Evolutionary conservation across 2,329 filamentous ascomycete genomes (phyloP).

Genomic region (Hirsutella minnesotensis): DNA sequence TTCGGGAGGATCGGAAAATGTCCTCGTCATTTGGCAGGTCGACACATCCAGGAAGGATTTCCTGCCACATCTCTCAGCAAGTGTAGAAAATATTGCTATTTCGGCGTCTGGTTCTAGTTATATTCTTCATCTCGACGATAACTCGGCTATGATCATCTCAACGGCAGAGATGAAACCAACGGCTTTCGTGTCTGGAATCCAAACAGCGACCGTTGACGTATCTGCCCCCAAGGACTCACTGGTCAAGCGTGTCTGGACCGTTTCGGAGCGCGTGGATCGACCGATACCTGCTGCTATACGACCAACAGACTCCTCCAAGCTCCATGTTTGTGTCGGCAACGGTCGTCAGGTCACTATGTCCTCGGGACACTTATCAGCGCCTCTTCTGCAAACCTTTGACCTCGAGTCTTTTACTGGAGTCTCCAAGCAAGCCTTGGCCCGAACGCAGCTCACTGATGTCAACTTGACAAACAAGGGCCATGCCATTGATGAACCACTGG

Average conservation of each 20-base stretch:
- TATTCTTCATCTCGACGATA: slow-evolving; percentile 76
- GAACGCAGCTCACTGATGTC: slow-evolving; percentile 75
- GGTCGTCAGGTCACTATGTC: slow-evolving; percentile 45
- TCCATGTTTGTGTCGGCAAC: slow-evolving; percentile 57
- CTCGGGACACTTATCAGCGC: slow-evolving; percentile 34
- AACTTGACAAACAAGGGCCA: slow-evolving; percentile 63
- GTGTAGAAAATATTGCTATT: slow-evolving; percentile 74
- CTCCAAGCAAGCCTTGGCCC: slow-evolving; percentile 75
- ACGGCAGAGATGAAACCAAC: slow-evolving; percentile 81
- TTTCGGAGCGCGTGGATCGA: slow-evolving; percentile 28
- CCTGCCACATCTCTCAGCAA: slow-evolving; percentile 79
- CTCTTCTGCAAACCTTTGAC: slow-evolving; percentile 73
- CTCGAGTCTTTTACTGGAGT: slow-evolving; percentile 67
- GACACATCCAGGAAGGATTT: slow-evolving; percentile 74
- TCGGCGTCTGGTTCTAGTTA: slow-evolving; percentile 74
- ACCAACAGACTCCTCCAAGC: slow-evolving; percentile 47
- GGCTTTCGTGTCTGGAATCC: slow-evolving; percentile 73
- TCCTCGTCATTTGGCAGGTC: slow-evolving; percentile 85
- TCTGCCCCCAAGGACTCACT: slow-evolving; percentile 38
- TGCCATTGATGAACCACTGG: slow-evolving; percentile 63
- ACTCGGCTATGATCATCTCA: slow-evolving; percentile 81
- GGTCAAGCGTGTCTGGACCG: slow-evolving; percentile 38
- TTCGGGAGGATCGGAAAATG: slow-evolving; percentile 83
- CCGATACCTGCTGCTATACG: slow-evolving; percentile 50
- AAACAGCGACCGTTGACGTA: slow-evolving; percentile 44